Evolutionary conservation across 805 yeast species (phyloP).

Genomic region (Candida xyloterini): DNA sequence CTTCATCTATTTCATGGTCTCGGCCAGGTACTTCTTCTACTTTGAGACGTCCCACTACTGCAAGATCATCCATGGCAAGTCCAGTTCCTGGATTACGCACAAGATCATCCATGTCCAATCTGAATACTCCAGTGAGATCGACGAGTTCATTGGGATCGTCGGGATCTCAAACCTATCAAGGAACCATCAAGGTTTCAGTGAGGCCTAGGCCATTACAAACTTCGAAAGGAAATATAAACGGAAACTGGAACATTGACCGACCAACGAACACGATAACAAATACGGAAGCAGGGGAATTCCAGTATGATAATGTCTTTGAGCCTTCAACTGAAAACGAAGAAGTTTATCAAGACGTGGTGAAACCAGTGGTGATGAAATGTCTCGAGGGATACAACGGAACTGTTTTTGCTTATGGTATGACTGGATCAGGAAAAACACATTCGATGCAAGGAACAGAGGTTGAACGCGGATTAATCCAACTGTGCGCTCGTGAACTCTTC

Average conservation of each 20-base stretch:
- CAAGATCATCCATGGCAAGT: constrained; percentile 10
- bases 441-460: constrained; percentile 71
- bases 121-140: constrained; percentile 22
- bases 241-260: constrained; percentile 46
- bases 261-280: constrained; percentile 40
- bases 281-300: constrained; percentile 59
- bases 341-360: constrained; percentile 59
- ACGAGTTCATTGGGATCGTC: constrained; percentile 21
- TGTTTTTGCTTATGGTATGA: constrained; percentile 91
- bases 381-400: constrained; percentile 82
- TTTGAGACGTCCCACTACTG: constrained; percentile 19
- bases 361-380: constrained; percentile 50
- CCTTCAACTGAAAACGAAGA: constrained; percentile 50
- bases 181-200: constrained; percentile 72
- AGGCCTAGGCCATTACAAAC: constrained; percentile 64
- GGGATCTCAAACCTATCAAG: constrained; percentile 43
- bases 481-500: constrained; percentile 62
- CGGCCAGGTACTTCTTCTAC: constrained; percentile 21
- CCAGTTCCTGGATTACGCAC: constrained; percentile 15
- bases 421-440: constrained; percentile 89
- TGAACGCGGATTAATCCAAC: constrained; percentile 70
- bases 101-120: constrained; percentile 21
- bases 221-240: constrained; percentile 8
- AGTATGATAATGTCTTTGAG: constrained; percentile 76
- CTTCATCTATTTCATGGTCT: constrained; percentile 16